These are phyloP conservation scores for Picochlorum costavermella DNA, from an alignment of 139 green algal genomes.

Conservation along the genomic window DNA sequence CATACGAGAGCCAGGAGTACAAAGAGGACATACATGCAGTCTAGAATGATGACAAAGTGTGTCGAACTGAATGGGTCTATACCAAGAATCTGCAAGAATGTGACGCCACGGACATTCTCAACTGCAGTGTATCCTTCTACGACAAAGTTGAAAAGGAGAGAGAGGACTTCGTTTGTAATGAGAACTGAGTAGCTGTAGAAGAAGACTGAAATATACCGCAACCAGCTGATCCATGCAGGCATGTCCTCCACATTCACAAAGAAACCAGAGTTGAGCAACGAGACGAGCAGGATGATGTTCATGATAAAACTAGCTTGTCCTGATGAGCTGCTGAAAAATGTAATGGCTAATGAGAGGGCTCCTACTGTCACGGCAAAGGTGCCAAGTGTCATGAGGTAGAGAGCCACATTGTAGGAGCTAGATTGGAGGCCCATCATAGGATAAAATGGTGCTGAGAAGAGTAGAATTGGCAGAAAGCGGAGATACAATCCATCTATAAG, in stretches of 20 bases:
- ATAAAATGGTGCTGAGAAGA: constrained; percentile 60
- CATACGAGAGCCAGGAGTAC: neutral
- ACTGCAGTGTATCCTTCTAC: constrained; percentile 20
- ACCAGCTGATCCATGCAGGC: constrained; percentile 47
- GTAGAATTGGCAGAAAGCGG: constrained; percentile 49
- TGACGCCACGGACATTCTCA: constrained; percentile 25
- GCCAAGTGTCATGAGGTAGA: constrained; percentile 49
- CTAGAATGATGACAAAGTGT: neutral
- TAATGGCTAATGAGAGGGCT: constrained; percentile 49
- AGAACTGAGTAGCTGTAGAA: constrained; percentile 23
- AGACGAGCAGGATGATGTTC: constrained; percentile 69
- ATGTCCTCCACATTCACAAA: constrained; percentile 26
- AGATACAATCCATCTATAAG: constrained; percentile 67
- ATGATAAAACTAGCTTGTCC: constrained; percentile 61
- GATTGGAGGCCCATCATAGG: constrained; percentile 39
- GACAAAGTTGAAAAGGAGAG: neutral
- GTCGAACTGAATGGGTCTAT: neutral
- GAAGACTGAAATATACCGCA: constrained; percentile 49
- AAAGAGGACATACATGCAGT: neutral
- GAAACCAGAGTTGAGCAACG: constrained; percentile 50
- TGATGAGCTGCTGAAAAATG: constrained; percentile 26
- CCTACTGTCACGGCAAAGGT: constrained; percentile 42
- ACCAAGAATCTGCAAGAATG: constrained; percentile 36
- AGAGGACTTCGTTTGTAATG: constrained; percentile 37
- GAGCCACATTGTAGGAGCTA: constrained; percentile 9